These are phyloP conservation scores for Rhodotorula graminis DNA, from an alignment of 768 basidiomycete genomes.

Conservation along the genomic window DNA sequence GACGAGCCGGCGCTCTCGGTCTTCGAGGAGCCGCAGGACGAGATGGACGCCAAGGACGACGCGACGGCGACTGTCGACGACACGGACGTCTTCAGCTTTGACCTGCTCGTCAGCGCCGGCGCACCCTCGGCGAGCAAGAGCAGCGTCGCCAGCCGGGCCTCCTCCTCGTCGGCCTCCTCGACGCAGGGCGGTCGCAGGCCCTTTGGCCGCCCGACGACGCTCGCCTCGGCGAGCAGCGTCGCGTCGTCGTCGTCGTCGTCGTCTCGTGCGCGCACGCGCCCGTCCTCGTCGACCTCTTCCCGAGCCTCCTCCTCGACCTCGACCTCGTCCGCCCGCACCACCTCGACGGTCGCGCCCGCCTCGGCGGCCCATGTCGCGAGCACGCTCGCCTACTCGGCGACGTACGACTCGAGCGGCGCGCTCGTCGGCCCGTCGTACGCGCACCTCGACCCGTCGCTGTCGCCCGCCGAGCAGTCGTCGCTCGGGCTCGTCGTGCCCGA, in stretches of 20 bases:
- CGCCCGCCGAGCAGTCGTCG: not conserved
- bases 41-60: not conserved
- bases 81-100: not conserved
- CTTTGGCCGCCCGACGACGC: constrained; percentile 2
- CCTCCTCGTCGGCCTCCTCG: not conserved
- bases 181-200: not conserved
- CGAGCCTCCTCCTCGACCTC: not conserved
- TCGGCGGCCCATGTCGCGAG: not conserved
- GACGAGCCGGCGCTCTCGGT: not conserved
- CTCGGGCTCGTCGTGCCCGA: constrained; percentile 29
- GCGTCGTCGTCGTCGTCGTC: not conserved
- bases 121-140: too few relatives aligned
- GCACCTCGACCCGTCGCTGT: constrained; percentile 11
- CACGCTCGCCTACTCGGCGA: not conserved
- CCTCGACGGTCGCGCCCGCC: not conserved
- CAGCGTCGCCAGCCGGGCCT: not conserved
- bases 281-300: not conserved
- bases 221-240: not conserved
- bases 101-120: not conserved
- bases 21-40: not conserved
- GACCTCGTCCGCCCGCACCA: constrained; percentile 1
- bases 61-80: not conserved
- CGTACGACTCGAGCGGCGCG: not conserved
- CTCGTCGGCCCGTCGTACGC: constrained; percentile 18
- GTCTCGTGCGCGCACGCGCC: not conserved